Conservation (phyloP, 768 basidiomycete genomes). For the Phlegmacium glaucopus region DNA sequence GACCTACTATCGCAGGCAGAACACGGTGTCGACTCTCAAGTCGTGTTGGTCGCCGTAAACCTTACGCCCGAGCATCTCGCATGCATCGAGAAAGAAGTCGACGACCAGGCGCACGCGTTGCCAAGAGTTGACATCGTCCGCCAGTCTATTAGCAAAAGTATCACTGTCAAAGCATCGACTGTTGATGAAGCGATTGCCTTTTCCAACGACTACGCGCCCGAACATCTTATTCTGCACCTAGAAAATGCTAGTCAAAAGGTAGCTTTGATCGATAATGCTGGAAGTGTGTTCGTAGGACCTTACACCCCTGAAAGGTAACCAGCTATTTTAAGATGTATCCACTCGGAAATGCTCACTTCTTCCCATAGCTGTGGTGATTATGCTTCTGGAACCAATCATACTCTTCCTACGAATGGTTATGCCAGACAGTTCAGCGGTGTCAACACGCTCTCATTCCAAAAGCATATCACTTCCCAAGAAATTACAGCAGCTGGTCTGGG, state of each 20-base stretch:
- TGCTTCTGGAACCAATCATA: constrained; percentile 98
- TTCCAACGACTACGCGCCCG: constrained; percentile 97
- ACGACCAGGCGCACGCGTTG: constrained; percentile 81
- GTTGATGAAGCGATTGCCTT: constrained; percentile 80
- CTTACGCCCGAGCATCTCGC: constrained; percentile 59
- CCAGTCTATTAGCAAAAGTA: constrained; percentile 84
- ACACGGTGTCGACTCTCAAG: constrained; percentile 97
- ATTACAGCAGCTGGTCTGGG: constrained; percentile 76
- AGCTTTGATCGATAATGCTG: constrained; percentile 79
- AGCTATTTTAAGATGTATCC: not conserved
- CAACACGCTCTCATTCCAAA: constrained; percentile 96
- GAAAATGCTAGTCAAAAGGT: constrained; percentile 66
- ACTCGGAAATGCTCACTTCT: constrained; percentile 1
- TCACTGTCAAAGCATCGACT: constrained; percentile 73
- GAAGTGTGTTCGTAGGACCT: constrained; percentile 93
- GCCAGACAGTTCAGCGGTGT: constrained; percentile 98
- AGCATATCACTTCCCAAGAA: constrained; percentile 97
- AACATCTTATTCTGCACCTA: constrained; percentile 93
- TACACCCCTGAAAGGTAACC: constrained; percentile 92
- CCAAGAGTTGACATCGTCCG: constrained; percentile 88
- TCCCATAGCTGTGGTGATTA: constrained; percentile 89
- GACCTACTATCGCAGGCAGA: constrained; percentile 98
- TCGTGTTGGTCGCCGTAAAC: constrained; percentile 83
- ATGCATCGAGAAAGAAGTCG: constrained; percentile 83
- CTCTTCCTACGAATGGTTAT: constrained; percentile 93